These are phyloP conservation scores for Nidula microcarpa DNA, from an alignment of 768 basidiomycete species.

Conservation along the genomic window DNA sequence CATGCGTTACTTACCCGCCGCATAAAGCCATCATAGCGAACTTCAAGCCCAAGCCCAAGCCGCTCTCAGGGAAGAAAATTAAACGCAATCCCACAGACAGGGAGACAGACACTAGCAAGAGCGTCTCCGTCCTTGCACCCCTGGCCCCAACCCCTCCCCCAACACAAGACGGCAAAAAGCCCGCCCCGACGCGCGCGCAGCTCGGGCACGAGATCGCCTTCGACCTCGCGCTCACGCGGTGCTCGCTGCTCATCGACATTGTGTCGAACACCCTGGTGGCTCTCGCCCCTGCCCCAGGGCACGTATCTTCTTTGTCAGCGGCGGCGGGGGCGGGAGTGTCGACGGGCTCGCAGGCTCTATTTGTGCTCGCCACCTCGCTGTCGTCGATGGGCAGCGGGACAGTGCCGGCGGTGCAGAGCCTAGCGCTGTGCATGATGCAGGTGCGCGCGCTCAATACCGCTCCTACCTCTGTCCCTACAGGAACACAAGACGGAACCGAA, in stretches of 20 bases:
- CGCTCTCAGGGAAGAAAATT: conserved; percentile 4
- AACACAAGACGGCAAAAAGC: conserved; percentile 24
- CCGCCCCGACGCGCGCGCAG: conserved; percentile 46
- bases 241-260: conserved; percentile 65
- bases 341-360: conserved; percentile 40
- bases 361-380: conserved; percentile 58
- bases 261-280: conserved; percentile 58
- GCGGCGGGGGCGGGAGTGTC: background rate
- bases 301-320: conserved; percentile 16
- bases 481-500: background rate
- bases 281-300: conserved; percentile 44
- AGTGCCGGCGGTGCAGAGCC: conserved; percentile 66
- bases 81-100: conserved; percentile 6
- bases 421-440: conserved; percentile 64
- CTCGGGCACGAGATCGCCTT: conserved; percentile 67
- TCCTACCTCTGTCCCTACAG: conserved; percentile 2
- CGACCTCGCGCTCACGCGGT: conserved; percentile 59
- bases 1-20: background rate
- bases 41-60: conserved; percentile 46
- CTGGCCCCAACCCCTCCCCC: background rate
- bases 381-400: conserved; percentile 64
- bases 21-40: conserved; percentile 51
- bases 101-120: too few relatives aligned
- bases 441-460: conserved; percentile 31
- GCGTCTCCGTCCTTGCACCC: background rate